Evolutionary conservation across 1,284 basidiomycete species (phyloP).

Genomic region (Sporisorium reilianum): DNA sequence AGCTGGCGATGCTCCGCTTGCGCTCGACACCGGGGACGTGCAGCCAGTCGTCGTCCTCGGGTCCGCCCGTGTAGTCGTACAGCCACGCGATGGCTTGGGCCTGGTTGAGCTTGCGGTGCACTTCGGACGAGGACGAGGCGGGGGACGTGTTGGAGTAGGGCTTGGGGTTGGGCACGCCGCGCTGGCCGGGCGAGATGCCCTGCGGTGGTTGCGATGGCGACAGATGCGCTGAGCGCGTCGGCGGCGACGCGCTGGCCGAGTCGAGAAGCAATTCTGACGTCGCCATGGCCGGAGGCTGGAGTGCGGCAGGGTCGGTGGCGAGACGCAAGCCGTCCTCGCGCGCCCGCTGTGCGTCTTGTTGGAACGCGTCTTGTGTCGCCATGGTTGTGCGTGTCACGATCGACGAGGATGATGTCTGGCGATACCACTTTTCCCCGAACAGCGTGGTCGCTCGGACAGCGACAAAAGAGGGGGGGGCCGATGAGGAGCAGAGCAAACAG

Average conservation of each 20-base stretch:
- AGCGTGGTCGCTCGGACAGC: neutral
- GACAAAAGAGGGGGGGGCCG: neutral
- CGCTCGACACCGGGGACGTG: slow-evolving; percentile 23
- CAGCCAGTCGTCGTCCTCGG: slow-evolving; percentile 41
- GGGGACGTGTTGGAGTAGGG: neutral
- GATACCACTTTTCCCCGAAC: neutral
- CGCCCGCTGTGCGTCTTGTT: neutral
- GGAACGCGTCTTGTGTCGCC: slow-evolving; percentile 6
- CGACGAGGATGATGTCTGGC: neutral
- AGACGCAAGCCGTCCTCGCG: neutral
- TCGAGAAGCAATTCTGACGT: neutral
- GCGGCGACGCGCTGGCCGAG: neutral
- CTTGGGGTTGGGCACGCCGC: slow-evolving; percentile 7
- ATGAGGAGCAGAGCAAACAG: neutral
- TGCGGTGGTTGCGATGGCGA: neutral
- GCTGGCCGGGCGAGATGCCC: neutral
- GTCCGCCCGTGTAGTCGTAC: slow-evolving; percentile 34
- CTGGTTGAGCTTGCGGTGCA: neutral
- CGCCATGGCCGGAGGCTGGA: neutral
- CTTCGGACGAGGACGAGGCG: neutral
- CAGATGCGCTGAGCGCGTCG: neutral
- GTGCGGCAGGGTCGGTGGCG: neutral
- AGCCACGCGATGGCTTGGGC: slow-evolving; percentile 20
- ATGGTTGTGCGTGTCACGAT: neutral
- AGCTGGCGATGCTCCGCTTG: neutral